Evolutionary conservation across 306 rosid species (phyloP), one percentile per base, ranked within the genome.

Genomic region (Prunus padus): DNA sequence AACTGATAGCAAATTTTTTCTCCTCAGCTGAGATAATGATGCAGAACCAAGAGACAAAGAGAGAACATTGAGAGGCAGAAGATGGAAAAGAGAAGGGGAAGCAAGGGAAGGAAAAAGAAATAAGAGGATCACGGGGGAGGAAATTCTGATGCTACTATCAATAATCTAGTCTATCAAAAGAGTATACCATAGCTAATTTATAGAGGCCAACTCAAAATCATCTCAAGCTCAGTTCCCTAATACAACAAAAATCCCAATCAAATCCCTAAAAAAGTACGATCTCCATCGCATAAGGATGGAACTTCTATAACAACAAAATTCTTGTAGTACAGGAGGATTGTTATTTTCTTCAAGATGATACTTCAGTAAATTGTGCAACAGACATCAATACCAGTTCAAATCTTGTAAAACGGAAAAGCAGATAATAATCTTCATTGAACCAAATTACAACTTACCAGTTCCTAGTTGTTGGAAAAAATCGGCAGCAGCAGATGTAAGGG

Each of bases 401-500:
- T 19, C 60, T 55, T 12, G 30, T 23, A 25, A 54, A 19, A 20
- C 15, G 26, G 23, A 66, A 30, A 49, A 49, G 80, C 18, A 18
- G 40, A n/a, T 54, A 11, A 46, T 67, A 59, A 68, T 11, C 56
- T 22, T 33, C 9, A 37, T 12, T 1, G 51, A 26, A 26, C 33
- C 15, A 71, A 71, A 40, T 42, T 14, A 55, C 10, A 10, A 82
- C 90, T 91, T 74, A 92, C 98, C 98, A 63, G 96, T 92, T 75
- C 96, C 97, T 50, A 95, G 92, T 87, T 95, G 98, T 76, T 95
- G 98, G 77, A 95, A 92, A 90, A 92, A 95, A 82, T 95, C 98
- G 50, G 97, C 85, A 77, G 96, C 96, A 69, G 97, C 98, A 72
- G 93, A 81, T 30, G 91, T 87, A 76, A 95, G 97, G 79, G 98